These are phyloP conservation scores for Agarophyton chilense DNA, from an alignment of 23 red algal species.

Conservation along the genomic window DNA sequence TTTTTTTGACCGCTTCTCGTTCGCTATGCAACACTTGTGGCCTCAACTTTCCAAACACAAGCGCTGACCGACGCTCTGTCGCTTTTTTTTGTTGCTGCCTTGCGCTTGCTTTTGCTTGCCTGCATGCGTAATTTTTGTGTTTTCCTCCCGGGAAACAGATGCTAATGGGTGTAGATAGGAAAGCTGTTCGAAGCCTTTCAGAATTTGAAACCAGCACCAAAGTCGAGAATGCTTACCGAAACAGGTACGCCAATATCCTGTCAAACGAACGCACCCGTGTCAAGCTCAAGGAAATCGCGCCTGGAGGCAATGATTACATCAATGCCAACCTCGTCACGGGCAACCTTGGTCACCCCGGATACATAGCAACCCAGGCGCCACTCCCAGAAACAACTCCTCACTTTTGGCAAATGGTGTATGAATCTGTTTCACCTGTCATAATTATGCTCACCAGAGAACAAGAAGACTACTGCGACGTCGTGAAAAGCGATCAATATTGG, in stretches of 20 bases:
- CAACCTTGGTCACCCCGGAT: conserved; percentile 62
- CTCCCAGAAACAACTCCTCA: conserved; percentile 53
- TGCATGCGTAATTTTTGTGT: too few relatives aligned
- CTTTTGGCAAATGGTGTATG: conserved; percentile 99
- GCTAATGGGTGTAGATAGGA: conserved; percentile 48
- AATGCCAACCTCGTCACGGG: conserved; percentile 88
- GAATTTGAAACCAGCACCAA: conserved; percentile 68
- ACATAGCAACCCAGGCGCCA: conserved; percentile 93
- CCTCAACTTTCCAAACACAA: background rate
- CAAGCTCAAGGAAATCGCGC: conserved; percentile 63
- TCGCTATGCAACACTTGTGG: background rate
- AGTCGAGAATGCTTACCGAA: conserved; percentile 63
- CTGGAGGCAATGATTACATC: conserved; percentile 78
- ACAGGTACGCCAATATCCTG: conserved; percentile 90
- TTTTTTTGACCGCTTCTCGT: background rate
- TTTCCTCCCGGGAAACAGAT: too few relatives aligned
- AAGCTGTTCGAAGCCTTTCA: conserved; percentile 9
- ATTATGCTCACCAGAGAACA: conserved; percentile 86
- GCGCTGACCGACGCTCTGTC: background rate
- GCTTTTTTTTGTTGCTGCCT: background rate
- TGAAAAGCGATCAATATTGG: conserved; percentile 89
- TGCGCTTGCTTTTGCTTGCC: background rate
- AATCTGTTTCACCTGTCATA: conserved; percentile 69
- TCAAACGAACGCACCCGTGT: conserved; percentile 86
- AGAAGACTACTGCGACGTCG: conserved; percentile 58